Evolutionary conservation across 1,284 basidiomycete genomes (phyloP).

Genomic region (Malassezia vespertilionis): DNA sequence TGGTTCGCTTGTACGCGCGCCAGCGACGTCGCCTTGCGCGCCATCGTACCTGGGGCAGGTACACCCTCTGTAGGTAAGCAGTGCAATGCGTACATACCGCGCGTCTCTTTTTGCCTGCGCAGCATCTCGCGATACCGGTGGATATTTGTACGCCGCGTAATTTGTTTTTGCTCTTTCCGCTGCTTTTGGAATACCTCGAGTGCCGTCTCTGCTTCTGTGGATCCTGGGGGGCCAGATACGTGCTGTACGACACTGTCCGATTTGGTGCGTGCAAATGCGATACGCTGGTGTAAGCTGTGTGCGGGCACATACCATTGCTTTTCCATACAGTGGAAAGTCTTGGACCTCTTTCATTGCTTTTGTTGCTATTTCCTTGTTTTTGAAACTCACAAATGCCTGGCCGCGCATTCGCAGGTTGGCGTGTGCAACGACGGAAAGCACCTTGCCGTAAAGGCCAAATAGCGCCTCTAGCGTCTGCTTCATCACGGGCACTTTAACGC

Average conservation of each 20-base stretch:
- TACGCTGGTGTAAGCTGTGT: conserved; percentile 58
- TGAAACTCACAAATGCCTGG: conserved; percentile 92
- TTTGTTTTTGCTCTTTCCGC: conserved; percentile 29
- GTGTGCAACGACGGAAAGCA: conserved; percentile 85
- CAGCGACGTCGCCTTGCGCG: neutral
- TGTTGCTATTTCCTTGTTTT: conserved; percentile 64
- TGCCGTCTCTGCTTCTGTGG: conserved; percentile 14
- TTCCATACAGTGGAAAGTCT: conserved; percentile 88
- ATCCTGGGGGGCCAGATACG: conserved; percentile 15
- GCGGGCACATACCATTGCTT: conserved; percentile 59
- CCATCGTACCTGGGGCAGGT: neutral
- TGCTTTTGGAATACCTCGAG: conserved; percentile 55
- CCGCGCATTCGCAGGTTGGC: conserved; percentile 89
- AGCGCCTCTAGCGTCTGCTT: conserved; percentile 76
- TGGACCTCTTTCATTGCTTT: conserved; percentile 83
- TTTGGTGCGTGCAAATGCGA: conserved; percentile 74
- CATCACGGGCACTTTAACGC: conserved; percentile 73
- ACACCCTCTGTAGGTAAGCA: neutral
- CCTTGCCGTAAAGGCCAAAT: conserved; percentile 84
- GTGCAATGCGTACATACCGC: neutral
- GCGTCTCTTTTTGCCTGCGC: conserved; percentile 21
- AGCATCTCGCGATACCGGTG: conserved; percentile 24
- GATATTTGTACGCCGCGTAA: conserved; percentile 25
- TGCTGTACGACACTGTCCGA: conserved; percentile 70
- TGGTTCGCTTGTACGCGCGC: conserved; percentile 21